These are phyloP conservation scores for Galeopsis tetrahit DNA, from an alignment of 257 asterid genomes.

Conservation along the genomic window DNA sequence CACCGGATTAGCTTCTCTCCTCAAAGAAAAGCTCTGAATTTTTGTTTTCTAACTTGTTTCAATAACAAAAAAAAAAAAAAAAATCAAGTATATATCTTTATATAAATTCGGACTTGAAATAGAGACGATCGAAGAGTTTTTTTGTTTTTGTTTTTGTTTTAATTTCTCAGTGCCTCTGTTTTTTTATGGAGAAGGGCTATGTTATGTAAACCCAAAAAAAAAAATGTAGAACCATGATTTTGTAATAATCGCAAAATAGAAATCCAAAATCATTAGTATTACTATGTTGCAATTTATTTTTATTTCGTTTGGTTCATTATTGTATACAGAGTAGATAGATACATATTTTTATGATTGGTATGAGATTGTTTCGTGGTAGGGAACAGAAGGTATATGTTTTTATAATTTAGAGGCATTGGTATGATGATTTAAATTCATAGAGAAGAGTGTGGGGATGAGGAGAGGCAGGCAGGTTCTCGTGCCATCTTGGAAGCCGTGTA, in stretches of 20 bases:
- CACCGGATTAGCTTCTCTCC: slow-evolving; percentile 91
- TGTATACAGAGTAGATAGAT: too few species aligned
- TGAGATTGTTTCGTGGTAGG: slow-evolving; percentile 31
- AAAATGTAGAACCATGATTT: slow-evolving; percentile 26
- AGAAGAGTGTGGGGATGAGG: slow-evolving; percentile 32
- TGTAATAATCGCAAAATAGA: slow-evolving; percentile 37
- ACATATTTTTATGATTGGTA: background rate
- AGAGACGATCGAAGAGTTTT: slow-evolving; percentile 29
- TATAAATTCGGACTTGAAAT: slow-evolving; percentile 36
- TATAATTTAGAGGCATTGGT: slow-evolving; percentile 1
- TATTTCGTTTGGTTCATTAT: background rate
- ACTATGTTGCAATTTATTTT: background rate
- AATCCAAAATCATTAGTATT: background rate
- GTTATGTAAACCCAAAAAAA: slow-evolving; percentile 35
- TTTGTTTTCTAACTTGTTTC: slow-evolving; percentile 39
- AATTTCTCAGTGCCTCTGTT: slow-evolving; percentile 12
- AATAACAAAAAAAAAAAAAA: slow-evolving; percentile 31
- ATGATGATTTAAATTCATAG: background rate
- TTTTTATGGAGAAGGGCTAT: slow-evolving; percentile 34
- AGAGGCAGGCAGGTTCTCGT: slow-evolving; percentile 51
- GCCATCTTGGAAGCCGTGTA: slow-evolving; percentile 64
- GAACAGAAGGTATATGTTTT: slow-evolving; percentile 32
- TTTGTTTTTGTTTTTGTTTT: slow-evolving; percentile 7
- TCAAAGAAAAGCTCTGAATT: slow-evolving; percentile 67
- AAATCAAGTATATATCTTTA: slow-evolving; percentile 37